Base-by-base conservation (phyloP, 768 basidiomycete species). In the Filobasidium floriforme region DNA sequence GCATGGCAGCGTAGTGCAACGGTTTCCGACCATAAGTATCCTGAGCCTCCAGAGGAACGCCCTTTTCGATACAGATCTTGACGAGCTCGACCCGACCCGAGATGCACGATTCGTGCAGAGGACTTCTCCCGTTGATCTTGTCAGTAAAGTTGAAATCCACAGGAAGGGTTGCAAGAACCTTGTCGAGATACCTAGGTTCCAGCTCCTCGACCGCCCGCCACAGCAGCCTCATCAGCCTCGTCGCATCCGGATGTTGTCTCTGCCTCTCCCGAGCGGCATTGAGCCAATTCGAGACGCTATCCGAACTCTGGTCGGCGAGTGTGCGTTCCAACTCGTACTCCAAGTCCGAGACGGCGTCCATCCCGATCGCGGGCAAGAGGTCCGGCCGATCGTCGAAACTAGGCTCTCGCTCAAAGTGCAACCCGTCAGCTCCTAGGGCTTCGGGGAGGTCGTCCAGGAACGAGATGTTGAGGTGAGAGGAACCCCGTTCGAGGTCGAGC, bases 1-100 rank as follows among this genome's bases (percentile, higher is more conserved):
- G 87, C 87, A 97, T 92, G 24, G 90, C 88, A 18, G 92, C 91
- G 79, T 99, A 99, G 80, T 98, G 94, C 51, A 99, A 82, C 3
- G 93, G 88, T 7, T 90, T 88, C 3, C 96, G 89, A 37, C 91
- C 92, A 78, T 98, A 99, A 0, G 87, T 86, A 73, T 99, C 96
- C 24, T 84, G 81, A 70, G 85, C 88, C 72, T 87, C 85, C 60
- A 86, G 83, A n/a, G 84, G 80, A 1, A 90, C 85, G 18, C 85
- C 84, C 9, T 64, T 65, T n/a, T 4, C 32, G 22, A 97, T 83
- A 79, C 92, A 97, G 28, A 93, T 78, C 68, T 86, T 79, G 66
- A 91, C 90, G 59, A 98, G 84, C 14, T 87, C 84, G 24, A 86
- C 79, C 14, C 85, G 82, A 1, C 96, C 94, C 14, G 88, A 86